Conservation (phyloP, 805 yeast genomes). For the Millerozyma acaciae region DNA sequence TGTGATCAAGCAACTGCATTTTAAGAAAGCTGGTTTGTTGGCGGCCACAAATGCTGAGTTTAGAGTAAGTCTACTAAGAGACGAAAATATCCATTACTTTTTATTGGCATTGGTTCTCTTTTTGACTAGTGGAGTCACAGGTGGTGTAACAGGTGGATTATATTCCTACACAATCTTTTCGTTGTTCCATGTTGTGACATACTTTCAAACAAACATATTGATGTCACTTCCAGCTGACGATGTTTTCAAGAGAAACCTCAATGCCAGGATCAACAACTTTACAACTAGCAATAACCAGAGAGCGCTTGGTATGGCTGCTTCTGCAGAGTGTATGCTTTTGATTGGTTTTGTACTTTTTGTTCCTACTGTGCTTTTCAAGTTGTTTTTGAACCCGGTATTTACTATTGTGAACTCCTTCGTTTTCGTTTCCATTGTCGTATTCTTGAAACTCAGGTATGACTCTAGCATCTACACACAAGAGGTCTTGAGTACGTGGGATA, state of each 20-base stretch:
- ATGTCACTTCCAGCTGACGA: conserved; percentile 28
- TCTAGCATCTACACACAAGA: conserved; percentile 28
- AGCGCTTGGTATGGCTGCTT: conserved; percentile 36
- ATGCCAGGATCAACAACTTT: conserved; percentile 26
- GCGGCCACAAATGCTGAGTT: conserved; percentile 7
- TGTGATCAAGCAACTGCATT: conserved; percentile 57
- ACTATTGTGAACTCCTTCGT: conserved; percentile 35
- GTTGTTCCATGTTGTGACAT: conserved; percentile 34
- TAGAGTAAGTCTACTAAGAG: conserved; percentile 25
- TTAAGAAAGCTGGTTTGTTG: conserved; percentile 28
- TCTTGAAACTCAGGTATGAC: conserved; percentile 34
- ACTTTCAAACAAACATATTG: conserved; percentile 35
- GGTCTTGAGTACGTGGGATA: conserved; percentile 45
- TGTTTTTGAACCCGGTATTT: conserved; percentile 20
- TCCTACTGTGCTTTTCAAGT: conserved; percentile 22
- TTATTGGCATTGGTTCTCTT: conserved; percentile 28
- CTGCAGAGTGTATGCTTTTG: conserved; percentile 23
- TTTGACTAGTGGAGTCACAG: conserved; percentile 25
- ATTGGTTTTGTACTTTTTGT: conserved; percentile 20
- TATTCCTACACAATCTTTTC: conserved; percentile 35
- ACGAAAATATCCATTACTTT: conserved; percentile 40
- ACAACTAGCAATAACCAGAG: conserved; percentile 30
- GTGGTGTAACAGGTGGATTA: conserved; percentile 36
- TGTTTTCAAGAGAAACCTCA: conserved; percentile 26
- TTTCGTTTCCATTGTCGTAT: conserved; percentile 23